These are phyloP conservation scores for Kodamaea alishanica DNA, from an alignment of 1,139 yeast species.

Conservation along the genomic window DNA sequence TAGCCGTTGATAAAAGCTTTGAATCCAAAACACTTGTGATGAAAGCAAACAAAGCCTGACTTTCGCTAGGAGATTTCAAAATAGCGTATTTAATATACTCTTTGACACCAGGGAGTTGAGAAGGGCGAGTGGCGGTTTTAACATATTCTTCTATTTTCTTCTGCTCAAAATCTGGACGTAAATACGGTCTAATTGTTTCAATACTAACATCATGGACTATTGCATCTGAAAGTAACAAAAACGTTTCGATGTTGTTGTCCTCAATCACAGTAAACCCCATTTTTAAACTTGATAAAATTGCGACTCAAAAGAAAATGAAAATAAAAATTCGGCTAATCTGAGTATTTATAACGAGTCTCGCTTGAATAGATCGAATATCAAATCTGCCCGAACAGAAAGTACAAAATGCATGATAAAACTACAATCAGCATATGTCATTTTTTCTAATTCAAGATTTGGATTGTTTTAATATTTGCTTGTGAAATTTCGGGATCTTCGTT, in stretches of 20 bases:
- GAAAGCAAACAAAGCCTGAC: constrained; percentile 22
- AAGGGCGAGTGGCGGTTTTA: constrained; percentile 26
- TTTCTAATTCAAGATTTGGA: too few relatives aligned
- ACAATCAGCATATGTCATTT: too few relatives aligned
- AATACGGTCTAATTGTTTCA: constrained; percentile 25
- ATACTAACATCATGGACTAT: constrained; percentile 33
- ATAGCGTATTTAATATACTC: constrained; percentile 15
- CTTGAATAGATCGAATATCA: too few relatives aligned
- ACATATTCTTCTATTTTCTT: constrained; percentile 35
- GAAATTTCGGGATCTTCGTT: too few relatives aligned
- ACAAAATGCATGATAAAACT: too few relatives aligned
- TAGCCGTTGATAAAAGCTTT: constrained; percentile 32
- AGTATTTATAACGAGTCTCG: too few relatives aligned
- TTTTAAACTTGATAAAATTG: too few relatives aligned
- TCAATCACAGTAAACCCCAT: constrained; percentile 15
- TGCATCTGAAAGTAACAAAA: constrained; percentile 33
- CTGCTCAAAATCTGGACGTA: constrained; percentile 26
- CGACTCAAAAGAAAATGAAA: too few relatives aligned
- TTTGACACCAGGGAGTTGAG: constrained; percentile 28
- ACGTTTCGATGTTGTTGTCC: constrained; percentile 26
- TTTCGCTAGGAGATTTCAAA: constrained; percentile 11
- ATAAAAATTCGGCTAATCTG: too few relatives aligned
- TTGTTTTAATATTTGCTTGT: too few relatives aligned
- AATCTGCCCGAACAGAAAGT: too few relatives aligned
- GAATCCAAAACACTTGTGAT: constrained; percentile 28